Evolutionary conservation across 305 asterid genomes (phyloP).

Genomic region (Fraxinus baroniana): DNA sequence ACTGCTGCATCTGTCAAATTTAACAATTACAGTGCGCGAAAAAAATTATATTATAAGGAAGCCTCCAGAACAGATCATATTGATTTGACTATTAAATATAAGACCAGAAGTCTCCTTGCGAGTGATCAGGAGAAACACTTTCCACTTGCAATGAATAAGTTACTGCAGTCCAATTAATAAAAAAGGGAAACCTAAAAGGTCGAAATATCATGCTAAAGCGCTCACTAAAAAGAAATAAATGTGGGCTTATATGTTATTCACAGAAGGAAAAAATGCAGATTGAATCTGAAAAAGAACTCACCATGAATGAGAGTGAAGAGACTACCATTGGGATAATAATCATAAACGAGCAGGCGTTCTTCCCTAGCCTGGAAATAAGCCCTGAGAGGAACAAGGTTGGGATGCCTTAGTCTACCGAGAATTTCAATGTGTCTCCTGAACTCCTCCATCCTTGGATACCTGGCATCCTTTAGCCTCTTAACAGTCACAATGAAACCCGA

Average conservation of each 20-base stretch:
- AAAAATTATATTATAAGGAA: neutral
- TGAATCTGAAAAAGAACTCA: slow-evolving; percentile 22
- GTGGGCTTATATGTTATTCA: neutral
- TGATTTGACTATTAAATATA: neutral
- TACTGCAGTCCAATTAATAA: neutral
- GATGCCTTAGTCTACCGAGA: slow-evolving; percentile 77
- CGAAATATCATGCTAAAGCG: neutral
- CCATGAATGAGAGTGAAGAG: slow-evolving; percentile 94
- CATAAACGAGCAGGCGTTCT: slow-evolving; percentile 88
- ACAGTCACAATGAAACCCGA: slow-evolving; percentile 93
- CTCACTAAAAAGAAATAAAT: neutral
- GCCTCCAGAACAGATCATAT: neutral
- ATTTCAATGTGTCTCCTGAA: slow-evolving; percentile 79
- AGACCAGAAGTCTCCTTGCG: neutral
- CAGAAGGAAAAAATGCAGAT: neutral
- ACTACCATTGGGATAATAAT: slow-evolving; percentile 96
- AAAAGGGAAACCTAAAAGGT: neutral
- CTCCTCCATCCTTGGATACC: slow-evolving; percentile 78
- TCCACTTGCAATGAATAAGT: neutral
- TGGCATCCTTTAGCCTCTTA: slow-evolving; percentile 79
- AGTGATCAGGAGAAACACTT: slow-evolving; percentile 4
- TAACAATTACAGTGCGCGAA: neutral
- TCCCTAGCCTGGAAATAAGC: slow-evolving; percentile 96
- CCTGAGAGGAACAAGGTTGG: slow-evolving; percentile 83
- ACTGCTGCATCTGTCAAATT: neutral